phyloP scores from a whole-genome alignment of 1,284 basidiomycete genomes.

The Sporisorium iseilematis-ciliati region DNA sequence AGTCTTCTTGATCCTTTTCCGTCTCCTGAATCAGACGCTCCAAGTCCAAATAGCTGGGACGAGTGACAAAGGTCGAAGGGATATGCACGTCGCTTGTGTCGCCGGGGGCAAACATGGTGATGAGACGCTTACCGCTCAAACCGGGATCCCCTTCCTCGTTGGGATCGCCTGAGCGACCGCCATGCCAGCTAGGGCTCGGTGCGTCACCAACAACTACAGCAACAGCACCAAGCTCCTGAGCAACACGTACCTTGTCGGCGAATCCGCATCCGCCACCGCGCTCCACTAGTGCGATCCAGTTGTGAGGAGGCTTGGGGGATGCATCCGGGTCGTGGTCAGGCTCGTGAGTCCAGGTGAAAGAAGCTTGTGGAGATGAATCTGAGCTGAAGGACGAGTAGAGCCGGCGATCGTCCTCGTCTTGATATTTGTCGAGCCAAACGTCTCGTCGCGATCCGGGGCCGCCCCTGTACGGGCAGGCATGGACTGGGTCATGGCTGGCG shows the following conservation, averaged over 20 bases:
- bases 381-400: slow-evolving; percentile 32
- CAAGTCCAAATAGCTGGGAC: slow-evolving; percentile 66
- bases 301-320: slow-evolving; percentile 43
- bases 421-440: slow-evolving; percentile 17
- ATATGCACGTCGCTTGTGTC: slow-evolving; percentile 65
- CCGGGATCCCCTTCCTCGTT: slow-evolving; percentile 58
- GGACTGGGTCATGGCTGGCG: slow-evolving; percentile 25
- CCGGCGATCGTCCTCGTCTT: slow-evolving; percentile 46
- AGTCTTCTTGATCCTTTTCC: slow-evolving; percentile 49
- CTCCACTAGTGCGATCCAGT: slow-evolving; percentile 68
- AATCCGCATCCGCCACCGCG: slow-evolving; percentile 65
- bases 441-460: slow-evolving; percentile 49
- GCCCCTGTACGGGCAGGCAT: slow-evolving; percentile 56
- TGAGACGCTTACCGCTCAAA: slow-evolving; percentile 54
- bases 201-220: slow-evolving; percentile 68
- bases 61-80: slow-evolving; percentile 67
- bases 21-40: slow-evolving; percentile 59
- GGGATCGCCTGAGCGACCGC: slow-evolving; percentile 45
- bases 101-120: slow-evolving; percentile 66
- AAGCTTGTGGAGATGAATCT: slow-evolving; percentile 15
- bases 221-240: slow-evolving; percentile 65
- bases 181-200: slow-evolving; percentile 44
- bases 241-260: slow-evolving; percentile 64
- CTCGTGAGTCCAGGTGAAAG: slow-evolving; percentile 32
- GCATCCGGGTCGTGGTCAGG: not conserved